phyloP scores from a whole-genome alignment of 176 grass and related monocot genomes.

The Eragrostis nindensis region DNA sequence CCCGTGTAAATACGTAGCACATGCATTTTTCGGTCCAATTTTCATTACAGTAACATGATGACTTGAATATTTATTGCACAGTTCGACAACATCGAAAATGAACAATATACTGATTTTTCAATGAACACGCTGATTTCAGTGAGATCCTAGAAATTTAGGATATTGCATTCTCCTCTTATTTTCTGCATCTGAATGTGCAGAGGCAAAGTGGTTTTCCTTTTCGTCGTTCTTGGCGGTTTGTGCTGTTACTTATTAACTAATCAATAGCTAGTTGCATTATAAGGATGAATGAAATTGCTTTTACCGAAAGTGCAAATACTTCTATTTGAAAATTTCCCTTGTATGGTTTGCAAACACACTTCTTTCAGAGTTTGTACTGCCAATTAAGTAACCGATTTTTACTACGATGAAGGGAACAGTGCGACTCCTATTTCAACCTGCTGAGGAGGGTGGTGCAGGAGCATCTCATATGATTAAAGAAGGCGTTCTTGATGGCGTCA shows the following conservation, averaged over 20 bases:
- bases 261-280: background rate
- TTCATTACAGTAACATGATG: background rate
- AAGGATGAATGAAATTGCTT: background rate
- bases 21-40: background rate
- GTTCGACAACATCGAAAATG: background rate
- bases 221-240: background rate
- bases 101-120: background rate
- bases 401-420: conserved; percentile 72
- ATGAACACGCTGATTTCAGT: background rate
- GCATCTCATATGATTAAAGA: conserved; percentile 86
- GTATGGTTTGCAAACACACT: background rate
- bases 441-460: conserved; percentile 92
- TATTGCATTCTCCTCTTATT: background rate
- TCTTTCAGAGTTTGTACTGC: background rate
- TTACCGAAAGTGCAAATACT: background rate
- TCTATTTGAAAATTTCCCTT: conserved; percentile 19
- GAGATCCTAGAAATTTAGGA: background rate
- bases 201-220: background rate
- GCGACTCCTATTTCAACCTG: conserved; percentile 93
- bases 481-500: conserved; percentile 63
- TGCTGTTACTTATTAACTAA: background rate
- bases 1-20: background rate
- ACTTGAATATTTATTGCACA: background rate
- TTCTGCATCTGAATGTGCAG: background rate
- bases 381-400: background rate